Evolutionary conservation across 139 green algal genomes (phyloP).

Genomic region (Penium margaritaceum): DNA sequence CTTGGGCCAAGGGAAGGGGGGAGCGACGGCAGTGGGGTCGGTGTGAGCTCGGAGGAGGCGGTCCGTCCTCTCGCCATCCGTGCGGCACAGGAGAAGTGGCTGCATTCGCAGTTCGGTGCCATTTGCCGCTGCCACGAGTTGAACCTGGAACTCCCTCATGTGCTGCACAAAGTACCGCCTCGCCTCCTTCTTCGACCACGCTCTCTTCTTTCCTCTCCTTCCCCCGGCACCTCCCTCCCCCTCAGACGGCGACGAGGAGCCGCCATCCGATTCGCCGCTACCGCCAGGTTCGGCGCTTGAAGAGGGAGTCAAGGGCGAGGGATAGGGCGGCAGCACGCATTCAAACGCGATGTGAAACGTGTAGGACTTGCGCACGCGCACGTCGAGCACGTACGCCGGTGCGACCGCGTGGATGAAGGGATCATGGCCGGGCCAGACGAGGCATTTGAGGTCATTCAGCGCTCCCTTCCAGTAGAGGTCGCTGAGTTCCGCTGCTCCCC

Average conservation of each 20-base stretch:
- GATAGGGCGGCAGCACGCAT: background rate
- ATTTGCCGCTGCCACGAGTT: slow-evolving; percentile 1
- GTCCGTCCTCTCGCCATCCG: background rate
- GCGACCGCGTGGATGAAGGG: background rate
- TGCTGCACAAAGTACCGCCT: background rate
- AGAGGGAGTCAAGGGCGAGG: background rate
- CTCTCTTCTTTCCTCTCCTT: too few species aligned
- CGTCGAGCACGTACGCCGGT: slow-evolving; percentile 3
- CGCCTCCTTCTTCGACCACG: too few species aligned
- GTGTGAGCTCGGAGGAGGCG: background rate
- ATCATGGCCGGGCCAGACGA: background rate
- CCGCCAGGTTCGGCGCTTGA: too few species aligned
- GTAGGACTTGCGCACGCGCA: background rate
- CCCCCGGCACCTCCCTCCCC: too few species aligned
- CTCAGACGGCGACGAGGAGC: background rate
- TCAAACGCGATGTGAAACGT: background rate
- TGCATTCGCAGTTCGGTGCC: slow-evolving; percentile 17
- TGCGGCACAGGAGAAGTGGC: slow-evolving; percentile 10
- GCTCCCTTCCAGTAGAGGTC: background rate
- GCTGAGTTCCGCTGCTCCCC: slow-evolving; percentile 4
- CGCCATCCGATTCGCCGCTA: too few species aligned
- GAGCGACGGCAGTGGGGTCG: background rate
- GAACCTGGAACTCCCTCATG: slow-evolving; percentile 11
- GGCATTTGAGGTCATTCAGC: background rate
- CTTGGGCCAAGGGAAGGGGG: background rate